Percentiles rank a stretch among this genome's conserved stretches.
Evolutionary conservation across 306 rosid genomes (phyloP).

Genomic region (Vigna hirtella): DNA sequence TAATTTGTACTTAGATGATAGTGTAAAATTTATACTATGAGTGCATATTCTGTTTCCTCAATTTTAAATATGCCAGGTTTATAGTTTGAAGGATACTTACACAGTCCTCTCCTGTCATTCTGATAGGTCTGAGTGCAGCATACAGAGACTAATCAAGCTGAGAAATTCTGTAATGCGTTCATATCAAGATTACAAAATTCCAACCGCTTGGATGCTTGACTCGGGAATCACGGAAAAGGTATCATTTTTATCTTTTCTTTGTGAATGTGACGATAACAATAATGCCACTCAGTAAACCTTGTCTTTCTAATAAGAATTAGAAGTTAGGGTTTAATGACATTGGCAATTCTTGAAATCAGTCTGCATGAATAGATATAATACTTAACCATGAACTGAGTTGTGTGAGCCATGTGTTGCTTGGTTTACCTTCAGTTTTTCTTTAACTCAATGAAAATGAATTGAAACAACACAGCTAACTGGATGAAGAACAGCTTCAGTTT

Average conservation of each 20-base stretch:
- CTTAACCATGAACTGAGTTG: neutral
- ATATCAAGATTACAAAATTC: slow-evolving; percentile 71
- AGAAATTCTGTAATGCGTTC: slow-evolving; percentile 65
- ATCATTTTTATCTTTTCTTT: slow-evolving; percentile 22
- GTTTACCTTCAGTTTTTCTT: slow-evolving; percentile 3
- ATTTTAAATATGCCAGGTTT: slow-evolving; percentile 11
- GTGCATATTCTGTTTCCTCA: neutral
- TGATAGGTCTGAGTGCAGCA: slow-evolving; percentile 74
- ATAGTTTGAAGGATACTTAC: slow-evolving; percentile 27
- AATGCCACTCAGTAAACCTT: neutral
- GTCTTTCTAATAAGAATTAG: neutral
- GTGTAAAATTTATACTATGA: neutral
- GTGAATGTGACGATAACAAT: slow-evolving; percentile 7
- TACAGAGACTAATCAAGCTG: slow-evolving; percentile 67
- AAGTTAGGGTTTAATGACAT: neutral
- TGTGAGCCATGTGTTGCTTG: neutral
- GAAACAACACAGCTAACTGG: slow-evolving; percentile 1
- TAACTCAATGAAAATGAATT: slow-evolving; percentile 6
- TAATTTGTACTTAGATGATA: neutral
- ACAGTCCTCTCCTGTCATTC: slow-evolving; percentile 28
- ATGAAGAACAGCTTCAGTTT: neutral
- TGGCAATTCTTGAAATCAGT: neutral
- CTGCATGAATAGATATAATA: slow-evolving; percentile 4
- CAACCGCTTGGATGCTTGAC: slow-evolving; percentile 90
- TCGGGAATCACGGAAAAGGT: slow-evolving; percentile 77